Percentiles rank a stretch among this genome's conserved stretches.
These are phyloP conservation scores for Helminthosporium solani DNA, from an alignment of 2,329 filamentous ascomycete species.

Conservation along the genomic window DNA sequence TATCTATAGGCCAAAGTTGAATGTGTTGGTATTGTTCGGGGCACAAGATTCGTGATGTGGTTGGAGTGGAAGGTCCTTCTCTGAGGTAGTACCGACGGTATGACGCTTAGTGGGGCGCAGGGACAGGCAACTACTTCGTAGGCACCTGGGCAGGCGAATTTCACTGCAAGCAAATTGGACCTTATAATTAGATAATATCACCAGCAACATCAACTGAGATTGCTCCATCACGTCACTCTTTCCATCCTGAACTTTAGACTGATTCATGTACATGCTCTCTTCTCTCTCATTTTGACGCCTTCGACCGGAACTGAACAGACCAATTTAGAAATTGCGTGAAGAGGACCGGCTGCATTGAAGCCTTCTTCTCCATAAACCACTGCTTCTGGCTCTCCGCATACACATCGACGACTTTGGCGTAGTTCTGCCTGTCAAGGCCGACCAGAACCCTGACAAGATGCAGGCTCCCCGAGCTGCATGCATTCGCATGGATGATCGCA, in stretches of 20 bases:
- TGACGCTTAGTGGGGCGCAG: conserved; percentile 22
- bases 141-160: conserved; percentile 10
- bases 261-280: too few relatives aligned
- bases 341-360: conserved; percentile 44
- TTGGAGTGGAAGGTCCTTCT: background rate
- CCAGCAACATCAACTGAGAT: too few relatives aligned
- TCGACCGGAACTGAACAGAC: conserved; percentile 29
- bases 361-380: conserved; percentile 46
- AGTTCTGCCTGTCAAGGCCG: conserved; percentile 46
- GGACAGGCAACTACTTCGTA: too few relatives aligned
- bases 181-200: too few relatives aligned
- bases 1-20: background rate
- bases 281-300: background rate
- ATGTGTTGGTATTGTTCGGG: background rate
- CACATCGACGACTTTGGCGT: conserved; percentile 40
- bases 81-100: conserved; percentile 10
- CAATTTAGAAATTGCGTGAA: conserved; percentile 53
- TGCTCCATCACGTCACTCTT: too few relatives aligned
- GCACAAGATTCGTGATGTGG: background rate
- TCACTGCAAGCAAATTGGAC: conserved; percentile 1
- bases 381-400: conserved; percentile 48
- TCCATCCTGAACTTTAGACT: too few relatives aligned
- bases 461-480: conserved; percentile 72
- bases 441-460: conserved; percentile 65
- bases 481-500: conserved; percentile 70